Evolutionary conservation across 75 land plant genomes (phyloP), one percentile per base, ranked within the genome.

Genomic region (Cryptomeria japonica): DNA sequence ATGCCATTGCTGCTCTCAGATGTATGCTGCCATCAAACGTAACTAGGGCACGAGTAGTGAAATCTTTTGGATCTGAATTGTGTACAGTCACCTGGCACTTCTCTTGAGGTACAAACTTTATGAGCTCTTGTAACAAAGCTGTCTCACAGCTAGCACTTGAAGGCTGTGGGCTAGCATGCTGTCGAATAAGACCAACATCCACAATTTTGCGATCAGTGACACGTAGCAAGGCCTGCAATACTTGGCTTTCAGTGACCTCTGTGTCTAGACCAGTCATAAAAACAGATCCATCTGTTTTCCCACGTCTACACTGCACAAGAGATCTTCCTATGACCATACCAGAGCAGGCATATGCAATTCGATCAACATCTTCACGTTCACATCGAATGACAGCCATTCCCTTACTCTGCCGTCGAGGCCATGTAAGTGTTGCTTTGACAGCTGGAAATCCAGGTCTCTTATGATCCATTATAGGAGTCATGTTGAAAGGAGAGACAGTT

Each of bases 11-110:
- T 38, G 98, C 98, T 87, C 93, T 93, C 85, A 93, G 88, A 93
- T 95, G 96, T 46, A 95, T 55, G 78, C 91, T 92, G 34, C 95
- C 98, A 92, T 95, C 95, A 91, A 96, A 96, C 6, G 89, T 93
- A 38, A 96, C 92, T 16, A 51, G 34, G 36, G 95, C 98, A 80
- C 84, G 91, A 85, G 90, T 90, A 72, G 56, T 84, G 49, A 47
- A 80, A 88, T 94, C 94, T 84, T 88, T 92, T 31, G 92, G 88
- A 38, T 93, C 92, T 51, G 94, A 88, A 12, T 85, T 90, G 28
- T 90, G 88, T 14, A 96, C 95, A 37, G 89, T 88, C 31, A 93
- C 93, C 25, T 87, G 85, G 77, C 91, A 94, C 86, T 86, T 88
- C 14, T 87, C 87, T 38, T 34, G 38, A 39, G 88, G 87, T 91